Evolutionary conservation across 768 basidiomycete genomes (phyloP).

Genomic region (Xanthoconium purpureum): DNA sequence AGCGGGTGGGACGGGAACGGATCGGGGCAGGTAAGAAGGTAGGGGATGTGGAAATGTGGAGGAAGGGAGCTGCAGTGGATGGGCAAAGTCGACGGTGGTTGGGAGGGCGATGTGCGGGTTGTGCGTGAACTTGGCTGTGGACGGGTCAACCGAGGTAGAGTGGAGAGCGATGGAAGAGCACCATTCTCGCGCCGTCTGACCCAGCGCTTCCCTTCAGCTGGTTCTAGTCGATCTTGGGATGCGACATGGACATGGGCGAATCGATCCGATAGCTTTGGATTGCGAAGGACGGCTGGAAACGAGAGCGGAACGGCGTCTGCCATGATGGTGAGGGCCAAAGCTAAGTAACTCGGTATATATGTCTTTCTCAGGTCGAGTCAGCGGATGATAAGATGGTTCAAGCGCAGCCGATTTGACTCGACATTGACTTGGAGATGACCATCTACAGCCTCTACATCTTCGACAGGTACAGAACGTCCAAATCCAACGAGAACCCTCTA

Average conservation of each 20-base stretch:
- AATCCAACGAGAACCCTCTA: neutral
- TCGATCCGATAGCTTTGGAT: slow-evolving; percentile 49
- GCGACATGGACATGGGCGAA: slow-evolving; percentile 52
- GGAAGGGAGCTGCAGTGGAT: slow-evolving; percentile 41
- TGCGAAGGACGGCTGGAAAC: slow-evolving; percentile 68
- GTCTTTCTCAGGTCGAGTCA: too few species aligned
- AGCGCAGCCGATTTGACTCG: too few species aligned
- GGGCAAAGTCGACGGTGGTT: slow-evolving; percentile 50
- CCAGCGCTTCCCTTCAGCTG: slow-evolving; percentile 73
- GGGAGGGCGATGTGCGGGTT: slow-evolving; percentile 74
- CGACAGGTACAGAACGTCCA: slow-evolving; percentile 54
- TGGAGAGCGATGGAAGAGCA: slow-evolving; percentile 30
- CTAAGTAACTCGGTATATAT: too few species aligned
- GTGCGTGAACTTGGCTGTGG: slow-evolving; percentile 61
- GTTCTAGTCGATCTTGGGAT: slow-evolving; percentile 48
- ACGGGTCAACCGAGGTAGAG: neutral
- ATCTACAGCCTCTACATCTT: slow-evolving; percentile 93
- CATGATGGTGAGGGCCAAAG: neutral
- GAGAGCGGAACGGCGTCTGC: slow-evolving; percentile 50
- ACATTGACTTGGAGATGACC: slow-evolving; percentile 46
- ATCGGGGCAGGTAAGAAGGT: slow-evolving; percentile 66
- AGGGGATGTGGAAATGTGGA: slow-evolving; percentile 77
- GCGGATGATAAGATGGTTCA: too few species aligned
- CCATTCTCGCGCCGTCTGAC: slow-evolving; percentile 74
- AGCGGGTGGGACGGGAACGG: slow-evolving; percentile 47